Base-by-base conservation (phyloP, 2,329 filamentous ascomycete species). In the Fusarium sp. region DNA sequence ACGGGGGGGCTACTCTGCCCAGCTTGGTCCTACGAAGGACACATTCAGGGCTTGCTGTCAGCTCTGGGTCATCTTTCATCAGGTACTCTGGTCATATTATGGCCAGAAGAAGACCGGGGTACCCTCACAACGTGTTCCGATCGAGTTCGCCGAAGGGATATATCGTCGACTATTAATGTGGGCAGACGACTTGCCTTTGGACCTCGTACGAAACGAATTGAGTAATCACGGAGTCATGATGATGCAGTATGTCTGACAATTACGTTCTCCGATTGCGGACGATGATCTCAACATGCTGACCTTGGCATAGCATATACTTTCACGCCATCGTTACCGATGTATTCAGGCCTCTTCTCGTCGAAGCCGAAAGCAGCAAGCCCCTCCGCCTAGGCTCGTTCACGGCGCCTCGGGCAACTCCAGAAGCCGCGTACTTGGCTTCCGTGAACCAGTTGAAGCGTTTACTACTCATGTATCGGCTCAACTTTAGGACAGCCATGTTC, bases 391-490 rank as follows among this genome's bases (percentile, higher is more conserved):
- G 0, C 82, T 82, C 65, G 57, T 77, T 2, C 74, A 73, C 14
- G 36, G 16, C 3, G 58, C 71, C 18, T n/a, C 6, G 4, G 2
- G 75, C 75, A 20, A 78, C 77, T 0, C 75, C 81, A 0, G 74
- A 76, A 14, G 71, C 72, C 10, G 79, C 75, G 0, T 83, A 77
- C 35, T 60, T 65, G 2, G 79, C 81, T 0, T 84, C 83, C 0
- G 77, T 82, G 3, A 74, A 74, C n/a, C 82, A 83, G 52, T 77
- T 84, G n/a, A 83, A 83, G 66, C 76, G 75, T 10, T 77, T 84
- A 2, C 74, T 84, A 2, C 63, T 83, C 20, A 71, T 80, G 27
- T 84, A 81, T 66, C 80, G 81, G 0, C 78, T 73, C 22, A 73
- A 79, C 7, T 79, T 81, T 56, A 65, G 66, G 3, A 79, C 76